Evolutionary conservation across 306 rosid genomes (phyloP).

Genomic region (Pyrus bretschneideri): DNA sequence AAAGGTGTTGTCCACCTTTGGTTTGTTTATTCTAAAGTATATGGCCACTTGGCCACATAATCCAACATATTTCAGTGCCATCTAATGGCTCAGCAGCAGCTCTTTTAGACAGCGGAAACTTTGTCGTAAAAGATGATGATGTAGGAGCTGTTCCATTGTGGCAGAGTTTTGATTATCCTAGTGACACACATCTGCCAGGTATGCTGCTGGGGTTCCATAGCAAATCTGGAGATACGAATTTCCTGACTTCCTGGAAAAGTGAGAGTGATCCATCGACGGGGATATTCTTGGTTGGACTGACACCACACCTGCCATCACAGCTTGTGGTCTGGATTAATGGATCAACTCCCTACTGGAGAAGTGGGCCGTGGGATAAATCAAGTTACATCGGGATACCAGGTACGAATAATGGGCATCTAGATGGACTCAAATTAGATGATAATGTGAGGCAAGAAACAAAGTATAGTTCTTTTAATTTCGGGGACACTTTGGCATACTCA

Average conservation of each 20-base stretch:
- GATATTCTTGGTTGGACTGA: conserved; percentile 13
- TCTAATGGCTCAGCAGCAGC: conserved; percentile 24
- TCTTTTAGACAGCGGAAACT: conserved; percentile 30
- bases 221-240: no score
- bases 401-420: conserved; percentile 16
- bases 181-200: conserved; percentile 4
- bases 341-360: conserved; percentile 35
- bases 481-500: neutral
- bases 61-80: neutral
- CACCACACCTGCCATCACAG: conserved; percentile 27
- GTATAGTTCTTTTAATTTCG: conserved; percentile 7
- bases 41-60: no score
- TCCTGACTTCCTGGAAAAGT: conserved; percentile 38
- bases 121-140: conserved; percentile 19
- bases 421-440: conserved; percentile 13
- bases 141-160: conserved; percentile 21
- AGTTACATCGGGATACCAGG: conserved; percentile 32
- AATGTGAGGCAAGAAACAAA: conserved; percentile 25
- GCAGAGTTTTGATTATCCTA: conserved; percentile 46
- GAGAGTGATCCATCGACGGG: conserved; percentile 39
- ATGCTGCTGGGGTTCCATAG: no score
- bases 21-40: no score
- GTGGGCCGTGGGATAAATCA: conserved; percentile 73
- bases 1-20: no score
- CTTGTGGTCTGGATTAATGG: conserved; percentile 22